Percentiles rank a stretch among this genome's conserved stretches.
These are phyloP conservation scores for Penicillium waksmanii DNA, from an alignment of 495 filamentous ascomycete genomes.

Conservation along the genomic window DNA sequence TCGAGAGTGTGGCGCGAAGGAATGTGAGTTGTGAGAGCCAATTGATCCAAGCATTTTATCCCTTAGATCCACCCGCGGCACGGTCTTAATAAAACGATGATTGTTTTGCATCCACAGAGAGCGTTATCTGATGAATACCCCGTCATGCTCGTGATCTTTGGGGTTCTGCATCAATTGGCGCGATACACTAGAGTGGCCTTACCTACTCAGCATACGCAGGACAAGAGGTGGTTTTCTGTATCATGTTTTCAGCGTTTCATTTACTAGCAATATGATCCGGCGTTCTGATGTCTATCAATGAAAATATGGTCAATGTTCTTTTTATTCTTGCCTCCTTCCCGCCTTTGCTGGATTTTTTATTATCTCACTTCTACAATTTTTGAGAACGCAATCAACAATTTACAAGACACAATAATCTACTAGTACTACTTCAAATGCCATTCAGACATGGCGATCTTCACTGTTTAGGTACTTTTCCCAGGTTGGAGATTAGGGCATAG, in stretches of 20 bases:
- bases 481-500: constrained; percentile 41
- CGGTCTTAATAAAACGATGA: constrained; percentile 19
- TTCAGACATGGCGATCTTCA: not conserved
- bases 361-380: too few relatives aligned
- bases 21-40: not conserved
- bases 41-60: not conserved
- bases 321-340: not conserved
- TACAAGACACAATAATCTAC: not conserved
- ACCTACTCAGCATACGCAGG: constrained; percentile 24
- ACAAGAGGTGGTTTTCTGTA: constrained; percentile 23
- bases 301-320: constrained; percentile 2
- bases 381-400: too few relatives aligned
- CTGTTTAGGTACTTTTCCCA: constrained; percentile 1
- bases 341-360: not conserved
- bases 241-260: constrained; percentile 32
- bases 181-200: constrained; percentile 24
- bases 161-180: constrained; percentile 14
- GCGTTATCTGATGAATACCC: constrained; percentile 15
- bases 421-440: not conserved
- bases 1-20: constrained; percentile 17
- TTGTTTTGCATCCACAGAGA: constrained; percentile 21
- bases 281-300: constrained; percentile 31
- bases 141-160: constrained; percentile 14
- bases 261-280: constrained; percentile 23
- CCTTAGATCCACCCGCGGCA: not conserved